Evolutionary conservation across 176 grass and related monocot species (phyloP).

Genomic region (Aegilops umbellulata): DNA sequence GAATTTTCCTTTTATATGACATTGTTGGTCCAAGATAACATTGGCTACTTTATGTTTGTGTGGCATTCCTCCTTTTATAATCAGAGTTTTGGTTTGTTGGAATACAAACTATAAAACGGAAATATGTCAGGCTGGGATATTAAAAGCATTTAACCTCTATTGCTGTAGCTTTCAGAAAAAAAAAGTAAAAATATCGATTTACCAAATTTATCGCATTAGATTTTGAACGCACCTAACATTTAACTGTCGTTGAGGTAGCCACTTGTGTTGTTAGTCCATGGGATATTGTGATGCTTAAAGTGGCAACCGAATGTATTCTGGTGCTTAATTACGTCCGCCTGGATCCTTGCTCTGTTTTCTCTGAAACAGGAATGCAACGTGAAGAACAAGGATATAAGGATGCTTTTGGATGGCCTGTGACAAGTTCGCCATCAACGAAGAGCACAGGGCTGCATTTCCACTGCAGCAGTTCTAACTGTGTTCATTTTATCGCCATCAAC

Average conservation of each 20-base stretch:
- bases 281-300: neutral
- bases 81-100: too few relatives aligned
- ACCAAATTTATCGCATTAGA: too few relatives aligned
- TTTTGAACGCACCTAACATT: neutral
- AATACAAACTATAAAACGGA: too few relatives aligned
- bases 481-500: neutral
- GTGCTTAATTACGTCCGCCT: neutral
- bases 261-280: neutral
- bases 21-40: too few relatives aligned
- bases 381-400: neutral
- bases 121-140: too few relatives aligned
- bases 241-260: neutral
- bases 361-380: neutral
- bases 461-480: neutral
- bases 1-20: neutral
- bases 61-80: too few relatives aligned
- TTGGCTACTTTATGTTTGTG: too few relatives aligned
- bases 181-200: too few relatives aligned
- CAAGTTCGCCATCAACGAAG: neutral
- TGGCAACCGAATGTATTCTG: neutral
- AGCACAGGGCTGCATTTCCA: neutral
- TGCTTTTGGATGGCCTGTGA: neutral
- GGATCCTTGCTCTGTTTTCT: neutral
- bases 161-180: too few relatives aligned
- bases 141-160: neutral